These are phyloP conservation scores for Kuraishia cidri DNA, from an alignment of 805 yeast genomes.

Conservation along the genomic window DNA sequence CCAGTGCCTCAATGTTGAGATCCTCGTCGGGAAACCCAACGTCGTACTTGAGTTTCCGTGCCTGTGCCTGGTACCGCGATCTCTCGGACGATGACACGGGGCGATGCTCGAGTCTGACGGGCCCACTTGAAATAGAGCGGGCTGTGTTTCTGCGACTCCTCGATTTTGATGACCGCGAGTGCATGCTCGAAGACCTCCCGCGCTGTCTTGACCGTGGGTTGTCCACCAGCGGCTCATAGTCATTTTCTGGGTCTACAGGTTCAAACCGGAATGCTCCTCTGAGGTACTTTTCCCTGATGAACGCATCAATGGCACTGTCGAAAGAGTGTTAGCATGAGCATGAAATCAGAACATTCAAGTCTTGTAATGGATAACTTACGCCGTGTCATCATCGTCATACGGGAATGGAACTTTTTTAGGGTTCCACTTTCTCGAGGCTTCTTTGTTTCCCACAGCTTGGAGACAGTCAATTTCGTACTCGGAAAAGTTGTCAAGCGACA, in stretches of 20 bases:
- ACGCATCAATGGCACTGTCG: conserved; percentile 37
- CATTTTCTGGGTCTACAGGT: no score
- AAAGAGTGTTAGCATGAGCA: not conserved
- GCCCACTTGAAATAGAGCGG: conserved; percentile 1
- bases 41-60: conserved; percentile 33
- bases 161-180: no score
- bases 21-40: conserved; percentile 54
- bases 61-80: conserved; percentile 38
- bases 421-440: conserved; percentile 58
- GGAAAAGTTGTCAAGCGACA: conserved; percentile 68
- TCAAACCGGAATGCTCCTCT: conserved; percentile 47
- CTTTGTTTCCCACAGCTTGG: conserved; percentile 49
- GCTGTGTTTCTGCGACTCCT: not conserved
- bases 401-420: conserved; percentile 63
- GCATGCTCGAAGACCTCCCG: no score
- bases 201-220: no score
- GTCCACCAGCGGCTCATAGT: no score
- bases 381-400: conserved; percentile 62
- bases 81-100: conserved; percentile 42
- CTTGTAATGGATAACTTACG: no score
- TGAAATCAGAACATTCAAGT: no score
- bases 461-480: conserved; percentile 38
- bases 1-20: conserved; percentile 54
- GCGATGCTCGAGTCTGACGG: conserved; percentile 1
- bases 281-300: conserved; percentile 59